A percentile compares a stretch with the other conserved stretches of the same genome.
Conservation (phyloP, 2,329 filamentous ascomycete species). For the Pseudogymnoascus pannorum region DNA sequence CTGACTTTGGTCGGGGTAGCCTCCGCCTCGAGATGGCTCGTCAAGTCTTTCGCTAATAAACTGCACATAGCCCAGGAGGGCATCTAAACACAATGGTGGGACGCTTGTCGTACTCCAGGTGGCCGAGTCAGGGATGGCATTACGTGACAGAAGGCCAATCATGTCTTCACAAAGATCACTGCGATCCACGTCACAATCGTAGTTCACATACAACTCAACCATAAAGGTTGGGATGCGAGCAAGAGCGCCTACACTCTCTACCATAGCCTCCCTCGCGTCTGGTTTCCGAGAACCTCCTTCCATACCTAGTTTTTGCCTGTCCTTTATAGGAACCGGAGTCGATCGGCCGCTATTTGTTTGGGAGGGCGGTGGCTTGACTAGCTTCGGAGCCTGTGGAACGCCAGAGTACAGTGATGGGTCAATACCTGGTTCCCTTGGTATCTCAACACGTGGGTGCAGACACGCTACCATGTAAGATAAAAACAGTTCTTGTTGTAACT, state of each 20-base stretch:
- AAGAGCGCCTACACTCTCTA: conserved; percentile 88
- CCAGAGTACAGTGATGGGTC: conserved; percentile 88
- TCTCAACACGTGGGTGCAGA: conserved; percentile 87
- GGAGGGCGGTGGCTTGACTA: conserved; percentile 71
- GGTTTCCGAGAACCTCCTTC: conserved; percentile 89
- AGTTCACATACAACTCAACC: conserved; percentile 94
- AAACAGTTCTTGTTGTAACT: conserved; percentile 94
- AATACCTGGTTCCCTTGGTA: conserved; percentile 82
- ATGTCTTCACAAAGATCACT: conserved; percentile 92
- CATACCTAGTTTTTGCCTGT: conserved; percentile 84
- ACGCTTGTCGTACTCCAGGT: conserved; percentile 99
- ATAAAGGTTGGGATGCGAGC: conserved; percentile 91
- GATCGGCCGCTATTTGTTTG: conserved; percentile 72
- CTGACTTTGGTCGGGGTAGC: conserved; percentile 55
- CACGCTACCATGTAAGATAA: conserved; percentile 91
- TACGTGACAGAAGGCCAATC: conserved; percentile 84
- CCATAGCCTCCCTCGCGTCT: conserved; percentile 95
- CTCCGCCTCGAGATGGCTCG: conserved; percentile 55
- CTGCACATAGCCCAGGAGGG: conserved; percentile 82
- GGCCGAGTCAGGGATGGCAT: conserved; percentile 92
- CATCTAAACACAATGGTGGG: conserved; percentile 87
- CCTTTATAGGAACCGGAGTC: conserved; percentile 85
- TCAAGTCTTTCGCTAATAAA: conserved; percentile 83
- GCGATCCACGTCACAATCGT: conserved; percentile 89
- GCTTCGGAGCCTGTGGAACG: conserved; percentile 82